A percentile compares a stretch with the other conserved stretches of the same genome.
phyloP scores from a whole-genome alignment of 192 early-diverging fungal species.

The Podila epigama region DNA sequence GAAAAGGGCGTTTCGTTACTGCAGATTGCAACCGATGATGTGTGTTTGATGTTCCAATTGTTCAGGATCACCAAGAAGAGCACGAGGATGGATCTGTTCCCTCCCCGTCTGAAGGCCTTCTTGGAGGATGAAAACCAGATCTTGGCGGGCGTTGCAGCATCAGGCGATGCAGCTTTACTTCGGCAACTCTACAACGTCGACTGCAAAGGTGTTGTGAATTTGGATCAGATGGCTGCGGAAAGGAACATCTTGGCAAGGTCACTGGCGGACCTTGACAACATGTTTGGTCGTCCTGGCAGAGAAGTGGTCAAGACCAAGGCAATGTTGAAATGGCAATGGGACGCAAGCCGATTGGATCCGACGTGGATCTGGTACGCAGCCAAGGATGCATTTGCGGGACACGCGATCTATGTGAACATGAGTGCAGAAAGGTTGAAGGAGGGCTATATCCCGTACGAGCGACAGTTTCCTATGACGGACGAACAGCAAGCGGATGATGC shows the following conservation, averaged over 20 bases:
- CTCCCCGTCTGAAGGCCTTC: slow-evolving; percentile 33
- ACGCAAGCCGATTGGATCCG: slow-evolving; percentile 4
- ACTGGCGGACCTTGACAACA: slow-evolving; percentile 33
- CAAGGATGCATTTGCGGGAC: slow-evolving; percentile 36
- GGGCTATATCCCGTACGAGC: slow-evolving; percentile 11
- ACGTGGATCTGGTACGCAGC: slow-evolving; percentile 20
- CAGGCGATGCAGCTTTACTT: slow-evolving; percentile 26
- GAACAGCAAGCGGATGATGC: slow-evolving; percentile 18
- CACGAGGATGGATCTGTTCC: slow-evolving; percentile 19
- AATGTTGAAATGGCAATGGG: slow-evolving; percentile 50
- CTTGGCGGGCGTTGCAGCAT: slow-evolving; percentile 40
- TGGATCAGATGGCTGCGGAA: slow-evolving; percentile 37
- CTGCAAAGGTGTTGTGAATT: slow-evolving; percentile 33
- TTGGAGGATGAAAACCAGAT: slow-evolving; percentile 31
- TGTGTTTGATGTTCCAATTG: slow-evolving; percentile 54
- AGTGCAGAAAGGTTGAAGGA: slow-evolving; percentile 1
- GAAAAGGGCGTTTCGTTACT: slow-evolving; percentile 31
- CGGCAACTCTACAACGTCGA: slow-evolving; percentile 15
- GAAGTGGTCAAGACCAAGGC: slow-evolving; percentile 48
- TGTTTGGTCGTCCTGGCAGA: slow-evolving; percentile 49
- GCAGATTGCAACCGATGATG: slow-evolving; percentile 50
- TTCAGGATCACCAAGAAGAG: slow-evolving; percentile 25
- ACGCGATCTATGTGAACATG: slow-evolving; percentile 27
- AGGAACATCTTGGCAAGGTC: slow-evolving; percentile 21
- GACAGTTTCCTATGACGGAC: slow-evolving; percentile 3